A percentile compares a stretch with the other conserved stretches of the same genome.
Conservation (phyloP, 1,139 yeast species). For the Yamadazyma blattariae region DNA sequence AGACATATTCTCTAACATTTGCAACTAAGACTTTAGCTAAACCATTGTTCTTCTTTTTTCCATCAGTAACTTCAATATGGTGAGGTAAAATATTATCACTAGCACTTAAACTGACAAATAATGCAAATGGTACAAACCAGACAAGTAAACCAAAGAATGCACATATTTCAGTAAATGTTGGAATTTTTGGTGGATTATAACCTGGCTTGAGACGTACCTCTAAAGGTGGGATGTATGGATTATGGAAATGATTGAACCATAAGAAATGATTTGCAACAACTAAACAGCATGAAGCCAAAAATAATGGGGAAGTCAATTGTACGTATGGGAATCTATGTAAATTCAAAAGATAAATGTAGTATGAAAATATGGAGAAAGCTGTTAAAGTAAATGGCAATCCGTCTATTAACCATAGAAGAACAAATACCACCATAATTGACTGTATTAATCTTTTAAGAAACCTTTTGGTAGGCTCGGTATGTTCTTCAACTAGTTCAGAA, state of each 20-base stretch:
- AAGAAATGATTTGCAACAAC: conserved; percentile 80
- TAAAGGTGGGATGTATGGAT: conserved; percentile 58
- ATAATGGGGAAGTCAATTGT: conserved; percentile 65
- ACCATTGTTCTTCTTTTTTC: conserved; percentile 31
- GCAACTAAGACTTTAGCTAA: conserved; percentile 62
- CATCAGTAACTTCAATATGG: conserved; percentile 37
- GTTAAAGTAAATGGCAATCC: conserved; percentile 72
- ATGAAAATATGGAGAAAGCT: conserved; percentile 63
- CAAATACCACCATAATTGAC: conserved; percentile 50
- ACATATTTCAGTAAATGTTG: conserved; percentile 84
- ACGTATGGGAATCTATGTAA: conserved; percentile 82
- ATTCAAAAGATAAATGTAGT: conserved; percentile 72
- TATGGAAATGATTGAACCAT: conserved; percentile 87
- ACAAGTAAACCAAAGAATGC: conserved; percentile 91
- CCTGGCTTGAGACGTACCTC: conserved; percentile 55
- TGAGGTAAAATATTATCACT: conserved; percentile 85
- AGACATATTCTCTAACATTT: conserved; percentile 47
- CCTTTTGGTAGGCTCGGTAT: conserved; percentile 78
- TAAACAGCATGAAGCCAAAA: conserved; percentile 66
- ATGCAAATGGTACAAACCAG: conserved; percentile 92
- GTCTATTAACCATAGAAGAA: conserved; percentile 65
- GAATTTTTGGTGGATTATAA: conserved; percentile 66
- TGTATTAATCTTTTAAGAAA: conserved; percentile 63
- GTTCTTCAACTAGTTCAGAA: conserved; percentile 92
- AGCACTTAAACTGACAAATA: conserved; percentile 90